phyloP scores from a whole-genome alignment of 352 stramenopile species.

The Phytophthora capsici region DNA sequence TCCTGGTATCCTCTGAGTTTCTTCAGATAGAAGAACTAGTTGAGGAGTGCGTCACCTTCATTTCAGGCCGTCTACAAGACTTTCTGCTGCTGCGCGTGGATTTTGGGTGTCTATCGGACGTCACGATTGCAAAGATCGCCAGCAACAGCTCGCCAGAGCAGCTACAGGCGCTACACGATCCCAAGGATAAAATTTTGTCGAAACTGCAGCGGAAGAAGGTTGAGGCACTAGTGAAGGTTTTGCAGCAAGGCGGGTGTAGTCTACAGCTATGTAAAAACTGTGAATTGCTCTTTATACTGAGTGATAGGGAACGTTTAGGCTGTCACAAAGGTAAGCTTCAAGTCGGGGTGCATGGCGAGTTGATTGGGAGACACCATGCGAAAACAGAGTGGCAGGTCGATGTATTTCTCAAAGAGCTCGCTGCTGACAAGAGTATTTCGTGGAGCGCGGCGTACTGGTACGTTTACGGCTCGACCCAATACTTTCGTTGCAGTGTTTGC shows the following conservation, averaged over 20 bases:
- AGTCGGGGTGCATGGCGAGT: constrained; percentile 56
- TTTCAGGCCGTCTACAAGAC: constrained; percentile 71
- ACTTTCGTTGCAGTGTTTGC: constrained; percentile 63
- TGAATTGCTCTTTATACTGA: constrained; percentile 47
- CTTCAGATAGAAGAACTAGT: constrained; percentile 92
- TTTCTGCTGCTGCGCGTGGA: constrained; percentile 89
- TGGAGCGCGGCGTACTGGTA: constrained; percentile 86
- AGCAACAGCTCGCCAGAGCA: constrained; percentile 55
- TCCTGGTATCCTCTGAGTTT: constrained; percentile 93
- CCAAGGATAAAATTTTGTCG: constrained; percentile 88
- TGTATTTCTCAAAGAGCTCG: constrained; percentile 48
- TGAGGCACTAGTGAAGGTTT: constrained; percentile 51
- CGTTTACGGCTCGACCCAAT: constrained; percentile 72
- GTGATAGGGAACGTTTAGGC: constrained; percentile 19
- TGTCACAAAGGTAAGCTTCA: constrained; percentile 49
- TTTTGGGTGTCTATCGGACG: constrained; percentile 84
- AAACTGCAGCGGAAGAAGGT: constrained; percentile 88
- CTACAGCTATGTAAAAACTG: constrained; percentile 58
- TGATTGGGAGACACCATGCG: constrained; percentile 51
- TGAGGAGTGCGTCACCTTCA: constrained; percentile 83
- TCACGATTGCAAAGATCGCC: constrained; percentile 76
- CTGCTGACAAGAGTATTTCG: constrained; percentile 45
- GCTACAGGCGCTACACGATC: constrained; percentile 77
- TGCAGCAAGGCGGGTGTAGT: constrained; percentile 31
- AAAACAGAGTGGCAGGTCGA: constrained; percentile 55